These are phyloP conservation scores for Daldinia eschscholtzii DNA, from an alignment of 2,329 filamentous ascomycete genomes.

Conservation along the genomic window DNA sequence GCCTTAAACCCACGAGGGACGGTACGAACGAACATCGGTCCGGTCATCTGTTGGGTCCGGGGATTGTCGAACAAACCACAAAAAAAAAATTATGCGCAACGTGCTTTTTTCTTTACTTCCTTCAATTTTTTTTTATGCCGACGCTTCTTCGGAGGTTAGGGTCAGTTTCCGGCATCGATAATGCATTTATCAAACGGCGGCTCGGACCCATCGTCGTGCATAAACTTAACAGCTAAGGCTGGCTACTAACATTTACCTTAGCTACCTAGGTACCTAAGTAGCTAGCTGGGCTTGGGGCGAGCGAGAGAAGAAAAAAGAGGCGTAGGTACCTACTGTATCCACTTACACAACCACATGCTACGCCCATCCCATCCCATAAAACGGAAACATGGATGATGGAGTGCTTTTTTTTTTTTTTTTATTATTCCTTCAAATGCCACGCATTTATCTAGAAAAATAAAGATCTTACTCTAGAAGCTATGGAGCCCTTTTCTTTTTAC, in stretches of 20 bases:
- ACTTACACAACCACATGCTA: constrained; percentile 6
- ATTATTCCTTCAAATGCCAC: too few relatives aligned
- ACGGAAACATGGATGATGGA: constrained; percentile 1
- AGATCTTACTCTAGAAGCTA: constrained; percentile 14
- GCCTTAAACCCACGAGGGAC: neutral
- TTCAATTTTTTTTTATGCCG: neutral
- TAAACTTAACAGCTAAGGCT: constrained; percentile 14
- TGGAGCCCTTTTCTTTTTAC: neutral
- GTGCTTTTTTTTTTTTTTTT: neutral
- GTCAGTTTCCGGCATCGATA: neutral
- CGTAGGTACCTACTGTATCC: neutral
- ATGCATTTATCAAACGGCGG: neutral
- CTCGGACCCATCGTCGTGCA: constrained; percentile 18
- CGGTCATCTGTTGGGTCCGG: constrained; percentile 6
- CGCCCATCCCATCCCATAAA: neutral
- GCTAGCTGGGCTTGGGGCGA: neutral
- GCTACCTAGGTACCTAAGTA: too few relatives aligned
- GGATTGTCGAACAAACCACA: constrained; percentile 3
- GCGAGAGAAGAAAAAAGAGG: neutral
- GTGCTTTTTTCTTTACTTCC: neutral
- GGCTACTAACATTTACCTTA: too few relatives aligned
- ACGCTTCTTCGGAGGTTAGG: constrained; percentile 9
- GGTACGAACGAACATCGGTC: constrained; percentile 11
- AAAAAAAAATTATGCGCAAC: neutral
- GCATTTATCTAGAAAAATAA: constrained; percentile 2